These are phyloP conservation scores for Aspergillus nomiae DNA, from an alignment of 2,329 filamentous ascomycete species.

Conservation along the genomic window DNA sequence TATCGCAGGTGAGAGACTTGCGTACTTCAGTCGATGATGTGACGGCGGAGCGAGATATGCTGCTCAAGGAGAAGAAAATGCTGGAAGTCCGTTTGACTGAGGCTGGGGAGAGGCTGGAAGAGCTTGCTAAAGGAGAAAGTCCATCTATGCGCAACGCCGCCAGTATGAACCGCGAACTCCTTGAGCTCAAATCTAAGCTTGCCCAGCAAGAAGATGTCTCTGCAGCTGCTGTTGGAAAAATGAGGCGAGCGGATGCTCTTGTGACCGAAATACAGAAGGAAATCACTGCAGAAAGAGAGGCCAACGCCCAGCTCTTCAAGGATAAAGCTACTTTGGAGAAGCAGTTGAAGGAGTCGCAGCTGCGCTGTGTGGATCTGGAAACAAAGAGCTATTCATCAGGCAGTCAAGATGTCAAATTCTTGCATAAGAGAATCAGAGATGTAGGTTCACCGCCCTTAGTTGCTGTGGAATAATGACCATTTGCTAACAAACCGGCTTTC, in stretches of 20 bases:
- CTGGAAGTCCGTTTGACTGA: constrained; percentile 83
- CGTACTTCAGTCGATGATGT: constrained; percentile 84
- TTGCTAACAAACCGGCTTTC: constrained; percentile 18
- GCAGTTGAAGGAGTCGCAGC: constrained; percentile 83
- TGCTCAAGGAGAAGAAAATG: constrained; percentile 85
- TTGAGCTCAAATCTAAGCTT: constrained; percentile 84
- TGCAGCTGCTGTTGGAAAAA: constrained; percentile 90
- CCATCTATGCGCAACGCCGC: constrained; percentile 89
- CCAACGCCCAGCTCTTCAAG: constrained; percentile 77
- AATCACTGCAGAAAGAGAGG: constrained; percentile 80
- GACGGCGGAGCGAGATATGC: constrained; percentile 78
- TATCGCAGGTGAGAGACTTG: constrained; percentile 85
- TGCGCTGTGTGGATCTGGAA: constrained; percentile 88
- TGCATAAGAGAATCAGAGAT: constrained; percentile 93
- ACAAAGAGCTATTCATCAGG: constrained; percentile 95
- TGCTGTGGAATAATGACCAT: neutral
- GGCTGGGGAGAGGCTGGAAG: constrained; percentile 84
- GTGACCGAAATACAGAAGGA: constrained; percentile 91
- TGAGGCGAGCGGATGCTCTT: constrained; percentile 88
- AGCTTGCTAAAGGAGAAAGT: constrained; percentile 80
- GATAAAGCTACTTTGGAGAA: constrained; percentile 91
- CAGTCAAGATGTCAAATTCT: constrained; percentile 91
- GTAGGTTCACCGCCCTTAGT: constrained; percentile 54
- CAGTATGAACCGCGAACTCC: constrained; percentile 80
- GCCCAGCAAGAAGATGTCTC: constrained; percentile 94